These are phyloP conservation scores for Aspergillus pseudonomiae DNA, from an alignment of 2,329 filamentous ascomycete species.

Conservation along the genomic window DNA sequence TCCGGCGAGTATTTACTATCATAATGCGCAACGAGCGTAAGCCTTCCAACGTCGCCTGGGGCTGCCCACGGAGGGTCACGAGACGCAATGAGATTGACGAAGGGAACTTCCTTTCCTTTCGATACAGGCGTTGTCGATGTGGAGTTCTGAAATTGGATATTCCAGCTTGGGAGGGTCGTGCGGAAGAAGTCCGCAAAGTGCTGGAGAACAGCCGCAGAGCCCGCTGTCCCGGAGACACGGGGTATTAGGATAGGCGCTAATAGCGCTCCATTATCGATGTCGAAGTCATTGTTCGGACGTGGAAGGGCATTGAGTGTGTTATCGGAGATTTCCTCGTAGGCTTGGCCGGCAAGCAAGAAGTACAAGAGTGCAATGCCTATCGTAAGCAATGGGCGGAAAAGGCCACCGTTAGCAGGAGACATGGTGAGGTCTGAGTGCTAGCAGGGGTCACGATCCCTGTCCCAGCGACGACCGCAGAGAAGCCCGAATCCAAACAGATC, in stretches of 20 bases:
- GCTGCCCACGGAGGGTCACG: conserved; percentile 84
- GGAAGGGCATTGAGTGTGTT: conserved; percentile 72
- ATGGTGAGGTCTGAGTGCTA: conserved; percentile 22
- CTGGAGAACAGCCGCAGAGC: conserved; percentile 70
- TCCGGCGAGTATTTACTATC: conserved; percentile 79
- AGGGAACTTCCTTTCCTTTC: conserved; percentile 71
- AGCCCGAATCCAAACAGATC: not conserved
- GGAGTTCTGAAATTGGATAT: conserved; percentile 84
- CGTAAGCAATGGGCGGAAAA: conserved; percentile 28
- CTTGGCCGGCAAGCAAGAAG: conserved; percentile 33
- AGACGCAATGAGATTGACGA: conserved; percentile 82
- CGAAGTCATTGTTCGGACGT: conserved; percentile 72
- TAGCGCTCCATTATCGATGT: conserved; percentile 74
- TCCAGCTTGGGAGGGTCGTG: conserved; percentile 75
- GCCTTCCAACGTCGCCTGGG: conserved; percentile 72
- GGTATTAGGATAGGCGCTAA: conserved; percentile 85
- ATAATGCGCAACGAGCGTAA: conserved; percentile 92
- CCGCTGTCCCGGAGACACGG: conserved; percentile 83
- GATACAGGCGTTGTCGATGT: conserved; percentile 79
- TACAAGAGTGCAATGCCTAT: conserved; percentile 30
- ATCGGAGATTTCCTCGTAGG: conserved; percentile 71
- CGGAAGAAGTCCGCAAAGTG: conserved; percentile 86
- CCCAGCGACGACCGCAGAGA: not conserved
- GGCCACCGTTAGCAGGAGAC: conserved; percentile 32
- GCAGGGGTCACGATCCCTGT: not conserved